Conservation (phyloP, 192 early-diverging fungal genomes). For the Dimargaris cristalligena region DNA sequence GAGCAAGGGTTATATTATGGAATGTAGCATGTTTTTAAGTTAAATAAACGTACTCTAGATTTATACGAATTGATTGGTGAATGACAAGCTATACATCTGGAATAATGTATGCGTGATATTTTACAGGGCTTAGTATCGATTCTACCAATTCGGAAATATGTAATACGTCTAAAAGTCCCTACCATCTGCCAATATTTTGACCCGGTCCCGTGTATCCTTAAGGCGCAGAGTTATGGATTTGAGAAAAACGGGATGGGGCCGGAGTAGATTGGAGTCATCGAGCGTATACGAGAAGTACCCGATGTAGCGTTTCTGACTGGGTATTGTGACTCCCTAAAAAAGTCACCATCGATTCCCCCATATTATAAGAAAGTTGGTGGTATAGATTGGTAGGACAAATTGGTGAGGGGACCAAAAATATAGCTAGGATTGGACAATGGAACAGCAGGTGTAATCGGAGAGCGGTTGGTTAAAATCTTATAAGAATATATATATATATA, state of each 20-base stretch:
- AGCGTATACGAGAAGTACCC: constrained; percentile 28
- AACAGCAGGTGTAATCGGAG: background rate
- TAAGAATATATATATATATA: too few relatives aligned
- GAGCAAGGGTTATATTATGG: background rate
- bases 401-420: background rate
- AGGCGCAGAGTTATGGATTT: constrained; percentile 16
- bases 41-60: background rate
- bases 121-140: constrained; percentile 5
- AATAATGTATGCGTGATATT: constrained; percentile 9
- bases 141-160: constrained; percentile 15
- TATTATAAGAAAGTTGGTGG: background rate
- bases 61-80: background rate
- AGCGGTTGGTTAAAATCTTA: background rate
- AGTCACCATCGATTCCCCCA: background rate
- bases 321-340: constrained; percentile 33
- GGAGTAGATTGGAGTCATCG: constrained; percentile 14
- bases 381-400: background rate
- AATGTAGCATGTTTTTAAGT: background rate
- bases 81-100: background rate
- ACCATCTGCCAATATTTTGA: constrained; percentile 8
- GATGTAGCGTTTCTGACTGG: constrained; percentile 37
- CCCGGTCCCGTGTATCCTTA: constrained; percentile 17
- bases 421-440: background rate
- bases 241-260: constrained; percentile 9
- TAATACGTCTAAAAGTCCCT: background rate